Base-by-base conservation (phyloP, 257 asterid genomes). In the Asclepias syriaca region DNA sequence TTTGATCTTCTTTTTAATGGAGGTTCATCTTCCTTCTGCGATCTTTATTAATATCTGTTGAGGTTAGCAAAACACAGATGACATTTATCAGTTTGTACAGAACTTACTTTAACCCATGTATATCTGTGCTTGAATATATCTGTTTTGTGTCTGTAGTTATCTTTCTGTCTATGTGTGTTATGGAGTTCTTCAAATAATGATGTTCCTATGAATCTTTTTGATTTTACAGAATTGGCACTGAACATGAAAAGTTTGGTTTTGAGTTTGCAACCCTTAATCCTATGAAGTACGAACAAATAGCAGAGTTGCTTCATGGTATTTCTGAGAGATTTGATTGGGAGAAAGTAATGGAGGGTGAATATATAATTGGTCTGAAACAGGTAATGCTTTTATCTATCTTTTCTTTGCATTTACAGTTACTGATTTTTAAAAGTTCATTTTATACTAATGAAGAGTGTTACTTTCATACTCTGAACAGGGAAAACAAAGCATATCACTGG, bases 241-340 rank as follows among this genome's bases (percentile, higher is more conserved):
- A 94, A 84, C 99, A 94, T 74, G 99, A 94, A 77, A 94, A 94
- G 76, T 94, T 94, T 65, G 99, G 99, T 76, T 94, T 94, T 72
- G 98, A 94, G 81, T 73, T 86, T 73, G 88, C 70, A 72, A 88
- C 92, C 55, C 77, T 94, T 70, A 83, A 70, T 40, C 99, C 99
- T 71, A 94, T 92, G 93, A 91, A 87, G 77, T 94, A 94, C 75
- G 91, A 87, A 54, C 99, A 94, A 78, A 94, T 94, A 68, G 81
- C 95, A 21, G 97, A 94, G 79, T 87, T 94, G 79, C 96, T 94
- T 61, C 78, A 88, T 75, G 78, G 87, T 77, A 87, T 94, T 78
- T 87, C 98, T 37, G 99, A 94, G 89, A 90, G 99, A 85, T 94
- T 91, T 90, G 98, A 88, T 64, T 94, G 99, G 98, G 98, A 90